These are phyloP conservation scores for Hypoxylon sp. DNA, from an alignment of 2,329 filamentous ascomycete species.

Conservation along the genomic window DNA sequence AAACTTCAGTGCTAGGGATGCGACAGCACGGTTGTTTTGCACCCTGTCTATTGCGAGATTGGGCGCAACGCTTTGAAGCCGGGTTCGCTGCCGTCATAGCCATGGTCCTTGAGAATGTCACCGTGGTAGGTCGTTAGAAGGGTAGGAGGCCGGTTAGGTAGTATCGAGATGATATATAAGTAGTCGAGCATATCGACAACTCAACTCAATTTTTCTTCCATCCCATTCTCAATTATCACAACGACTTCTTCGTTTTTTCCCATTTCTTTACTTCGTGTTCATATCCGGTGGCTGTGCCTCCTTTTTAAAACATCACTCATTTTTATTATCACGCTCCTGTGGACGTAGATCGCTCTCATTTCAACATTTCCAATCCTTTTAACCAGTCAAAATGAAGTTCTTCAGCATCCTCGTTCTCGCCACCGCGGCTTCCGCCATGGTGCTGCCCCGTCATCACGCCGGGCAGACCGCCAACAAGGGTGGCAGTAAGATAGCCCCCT, in stretches of 20 bases:
- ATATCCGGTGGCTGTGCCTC: slow-evolving; percentile 44
- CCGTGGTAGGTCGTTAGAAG: neutral
- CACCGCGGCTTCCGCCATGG: slow-evolving; percentile 43
- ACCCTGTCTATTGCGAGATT: slow-evolving; percentile 28
- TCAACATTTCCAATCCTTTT: slow-evolving; percentile 6
- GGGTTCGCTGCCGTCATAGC: slow-evolving; percentile 14
- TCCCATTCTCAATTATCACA: slow-evolving; percentile 37
- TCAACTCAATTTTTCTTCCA: slow-evolving; percentile 35
- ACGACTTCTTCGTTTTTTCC: slow-evolving; percentile 36
- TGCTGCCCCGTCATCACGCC: slow-evolving; percentile 45
- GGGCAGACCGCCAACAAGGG: slow-evolving; percentile 37
- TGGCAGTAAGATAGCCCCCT: neutral
- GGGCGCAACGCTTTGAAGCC: slow-evolving; percentile 21
- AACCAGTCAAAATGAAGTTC: slow-evolving; percentile 45
- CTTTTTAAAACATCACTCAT: slow-evolving; percentile 33
- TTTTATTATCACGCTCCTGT: slow-evolving; percentile 24
- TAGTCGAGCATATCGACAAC: slow-evolving; percentile 34
- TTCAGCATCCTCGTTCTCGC: slow-evolving; percentile 44
- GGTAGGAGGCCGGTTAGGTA: neutral
- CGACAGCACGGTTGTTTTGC: slow-evolving; percentile 32
- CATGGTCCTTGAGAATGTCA: slow-evolving; percentile 1
- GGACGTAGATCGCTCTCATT: slow-evolving; percentile 24
- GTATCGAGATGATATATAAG: slow-evolving; percentile 37
- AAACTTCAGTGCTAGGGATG: slow-evolving; percentile 20
- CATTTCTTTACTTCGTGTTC: slow-evolving; percentile 31